A percentile compares a stretch with the other conserved stretches of the same genome.
Conservation (phyloP, 257 asterid genomes). For the Solanum chiquidenum region DNA sequence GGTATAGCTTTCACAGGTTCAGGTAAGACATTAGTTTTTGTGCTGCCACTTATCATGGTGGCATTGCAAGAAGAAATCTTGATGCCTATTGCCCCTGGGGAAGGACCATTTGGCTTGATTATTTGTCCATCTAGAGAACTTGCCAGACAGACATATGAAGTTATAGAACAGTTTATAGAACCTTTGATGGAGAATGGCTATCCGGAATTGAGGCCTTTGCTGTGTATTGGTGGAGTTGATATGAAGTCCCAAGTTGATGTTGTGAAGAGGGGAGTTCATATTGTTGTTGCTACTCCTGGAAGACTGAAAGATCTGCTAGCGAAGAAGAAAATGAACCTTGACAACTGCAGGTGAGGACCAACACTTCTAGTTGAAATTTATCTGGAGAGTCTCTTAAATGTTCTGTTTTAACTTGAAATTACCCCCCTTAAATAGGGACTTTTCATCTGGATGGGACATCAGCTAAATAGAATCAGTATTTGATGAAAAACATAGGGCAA, state of each 20-base stretch:
- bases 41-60: constrained; percentile 71
- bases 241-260: constrained; percentile 82
- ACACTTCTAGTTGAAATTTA: neutral
- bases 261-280: constrained; percentile 76
- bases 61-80: constrained; percentile 77
- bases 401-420: neutral
- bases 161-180: constrained; percentile 63
- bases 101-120: constrained; percentile 81
- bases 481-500: neutral
- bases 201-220: constrained; percentile 76
- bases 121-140: constrained; percentile 86
- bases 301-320: constrained; percentile 84
- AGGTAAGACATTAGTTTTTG: constrained; percentile 83
- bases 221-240: constrained; percentile 85
- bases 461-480: neutral
- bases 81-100: constrained; percentile 82
- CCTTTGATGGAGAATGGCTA: constrained; percentile 61
- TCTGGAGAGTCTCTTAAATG: neutral
- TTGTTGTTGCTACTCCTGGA: constrained; percentile 92
- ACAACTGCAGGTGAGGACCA: constrained; percentile 49
- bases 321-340: constrained; percentile 79
- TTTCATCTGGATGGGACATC: neutral
- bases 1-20: constrained; percentile 93
- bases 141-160: constrained; percentile 83
- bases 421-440: neutral